phyloP scores from a whole-genome alignment of 305 asterid species.

The Solanum hybrid region DNA sequence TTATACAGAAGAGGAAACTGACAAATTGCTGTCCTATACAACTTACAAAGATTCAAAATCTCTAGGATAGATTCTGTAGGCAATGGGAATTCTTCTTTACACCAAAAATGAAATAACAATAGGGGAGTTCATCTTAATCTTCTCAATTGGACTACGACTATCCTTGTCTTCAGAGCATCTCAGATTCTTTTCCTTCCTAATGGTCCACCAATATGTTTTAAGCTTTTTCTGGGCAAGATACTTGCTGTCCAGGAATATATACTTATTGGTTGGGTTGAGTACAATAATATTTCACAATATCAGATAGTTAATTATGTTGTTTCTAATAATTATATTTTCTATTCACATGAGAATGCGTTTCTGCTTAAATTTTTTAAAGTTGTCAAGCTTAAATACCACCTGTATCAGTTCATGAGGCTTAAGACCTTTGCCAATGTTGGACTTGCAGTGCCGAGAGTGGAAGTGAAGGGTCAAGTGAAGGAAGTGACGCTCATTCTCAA shows the following conservation, averaged over 20 bases:
- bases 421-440: conserved; percentile 6
- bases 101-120: neutral
- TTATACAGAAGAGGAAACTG: neutral
- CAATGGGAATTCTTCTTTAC: neutral
- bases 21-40: neutral
- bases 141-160: neutral
- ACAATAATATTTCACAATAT: neutral
- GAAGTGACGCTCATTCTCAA: conserved; percentile 78
- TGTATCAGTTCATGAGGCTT: conserved; percentile 1
- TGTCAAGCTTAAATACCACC: neutral
- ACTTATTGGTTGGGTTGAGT: neutral
- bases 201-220: neutral
- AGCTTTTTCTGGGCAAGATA: neutral
- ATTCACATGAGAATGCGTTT: neutral
- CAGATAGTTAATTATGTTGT: neutral
- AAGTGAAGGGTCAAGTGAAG: conserved; percentile 83
- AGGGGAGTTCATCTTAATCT: neutral
- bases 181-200: neutral
- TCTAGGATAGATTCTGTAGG: neutral
- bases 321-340: neutral
- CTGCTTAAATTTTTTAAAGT: neutral
- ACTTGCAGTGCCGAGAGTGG: conserved; percentile 71
- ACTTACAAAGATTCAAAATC: neutral
- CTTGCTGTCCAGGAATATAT: neutral
- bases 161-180: neutral